Evolutionary conservation across 345 rosid genomes (phyloP), one percentile per base, ranked within the genome.

Genomic region (Mercurialis annua): DNA sequence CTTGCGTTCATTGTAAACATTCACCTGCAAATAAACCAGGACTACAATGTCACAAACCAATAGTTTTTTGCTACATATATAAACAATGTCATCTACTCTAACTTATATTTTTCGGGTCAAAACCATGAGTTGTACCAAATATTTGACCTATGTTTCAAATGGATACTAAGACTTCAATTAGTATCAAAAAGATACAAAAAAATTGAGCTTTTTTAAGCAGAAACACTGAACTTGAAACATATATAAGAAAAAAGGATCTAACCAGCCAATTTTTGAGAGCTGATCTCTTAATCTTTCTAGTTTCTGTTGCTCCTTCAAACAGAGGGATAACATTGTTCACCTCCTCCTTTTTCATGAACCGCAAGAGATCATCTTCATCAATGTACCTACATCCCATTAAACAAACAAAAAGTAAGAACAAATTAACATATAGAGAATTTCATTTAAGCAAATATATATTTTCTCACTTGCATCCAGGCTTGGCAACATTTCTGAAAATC

Each of bases 211-310:
- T n/a, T n/a, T n/a, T n/a, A n/a, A n/a, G n/a, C n/a, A n/a, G n/a
- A n/a, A n/a, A n/a, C n/a, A n/a, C n/a, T n/a, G 9, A 27, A 63
- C 18, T 10, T 4, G 56, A 42, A 6, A 15, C n/a, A n/a, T n/a
- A n/a, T n/a, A n/a, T n/a, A n/a, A n/a, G n/a, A n/a, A n/a, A n/a
- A n/a, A 7, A 20, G 42, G 52, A 44, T 51, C 86, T 77, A 65
- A 80, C 93, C 87, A 85, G 71, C 93, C 93, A 88, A 30, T 82
- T 81, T 80, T 80, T 85, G 24, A 88, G 72, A 64, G 77, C 68
- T 59, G 80, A 70, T 71, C 87, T 81, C 84, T 80, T 86, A 73
- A 88, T 86, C 80, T 75, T 84, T 57, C 86, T 65, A 4, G 82
- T 73, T 73, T 82, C 93, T 49, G 40, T 69, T 54, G 84, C 80